phyloP scores from a whole-genome alignment of 73 alveolate species.

The Symbiodinium pilosum region DNA sequence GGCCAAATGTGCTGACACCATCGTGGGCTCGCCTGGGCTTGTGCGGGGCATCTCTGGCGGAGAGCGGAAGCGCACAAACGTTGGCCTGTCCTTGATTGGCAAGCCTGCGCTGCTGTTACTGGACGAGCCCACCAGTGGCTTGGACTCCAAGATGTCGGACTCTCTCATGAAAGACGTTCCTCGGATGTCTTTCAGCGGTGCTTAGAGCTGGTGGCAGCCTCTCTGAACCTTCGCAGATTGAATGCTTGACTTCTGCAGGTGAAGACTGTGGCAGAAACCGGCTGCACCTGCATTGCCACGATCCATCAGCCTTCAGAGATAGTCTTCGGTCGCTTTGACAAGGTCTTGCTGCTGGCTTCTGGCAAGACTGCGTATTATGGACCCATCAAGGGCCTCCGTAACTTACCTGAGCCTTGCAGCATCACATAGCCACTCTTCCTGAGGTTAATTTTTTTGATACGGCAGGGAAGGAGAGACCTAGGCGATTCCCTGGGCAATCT shows the following conservation, averaged over 20 bases:
- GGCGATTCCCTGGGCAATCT: slow-evolving; percentile 3
- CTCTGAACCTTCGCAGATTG: too few species aligned
- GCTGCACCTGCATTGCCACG: slow-evolving; percentile 57
- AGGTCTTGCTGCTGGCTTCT: slow-evolving; percentile 35
- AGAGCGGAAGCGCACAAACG: slow-evolving; percentile 61
- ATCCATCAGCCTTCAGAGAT: slow-evolving; percentile 82
- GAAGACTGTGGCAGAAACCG: slow-evolving; percentile 28
- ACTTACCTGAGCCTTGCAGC: too few species aligned
- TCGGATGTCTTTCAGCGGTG: too few species aligned
- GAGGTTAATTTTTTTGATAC: too few species aligned
- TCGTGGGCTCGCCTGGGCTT: slow-evolving; percentile 76
- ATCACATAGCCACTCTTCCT: too few species aligned
- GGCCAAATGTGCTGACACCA: slow-evolving; percentile 49
- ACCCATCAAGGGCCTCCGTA: neutral
- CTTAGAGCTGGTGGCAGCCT: too few species aligned
- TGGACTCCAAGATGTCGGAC: slow-evolving; percentile 93
- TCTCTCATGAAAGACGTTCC: slow-evolving; percentile 51
- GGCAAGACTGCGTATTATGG: slow-evolving; percentile 52
- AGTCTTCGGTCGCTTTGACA: slow-evolving; percentile 47
- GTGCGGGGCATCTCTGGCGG: slow-evolving; percentile 89
- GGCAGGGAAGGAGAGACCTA: too few species aligned
- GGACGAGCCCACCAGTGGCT: slow-evolving; percentile 88
- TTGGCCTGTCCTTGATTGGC: slow-evolving; percentile 40
- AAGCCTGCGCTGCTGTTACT: slow-evolving; percentile 45
- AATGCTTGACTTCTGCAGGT: too few species aligned